phyloP scores from a whole-genome alignment of 306 rosid species.

The Alnus glutinosa region DNA sequence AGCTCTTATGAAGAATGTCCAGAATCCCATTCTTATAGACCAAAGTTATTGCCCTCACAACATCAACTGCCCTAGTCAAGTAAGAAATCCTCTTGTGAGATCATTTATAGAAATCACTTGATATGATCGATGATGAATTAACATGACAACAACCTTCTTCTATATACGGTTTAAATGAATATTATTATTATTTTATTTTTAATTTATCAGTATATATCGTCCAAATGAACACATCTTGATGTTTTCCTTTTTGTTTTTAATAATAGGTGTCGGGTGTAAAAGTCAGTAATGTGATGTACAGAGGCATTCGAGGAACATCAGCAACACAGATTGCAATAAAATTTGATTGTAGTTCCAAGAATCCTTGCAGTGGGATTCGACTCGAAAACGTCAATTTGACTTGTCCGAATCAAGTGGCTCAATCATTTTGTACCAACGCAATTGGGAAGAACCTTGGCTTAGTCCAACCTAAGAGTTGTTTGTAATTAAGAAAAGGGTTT shows the following conservation, averaged over 20 bases:
- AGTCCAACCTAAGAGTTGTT: constrained; percentile 49
- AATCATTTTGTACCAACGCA: constrained; percentile 45
- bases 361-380: constrained; percentile 43
- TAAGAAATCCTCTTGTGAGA: background rate
- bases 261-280: constrained; percentile 46
- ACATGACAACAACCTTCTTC: too few relatives aligned
- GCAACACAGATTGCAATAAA: constrained; percentile 54
- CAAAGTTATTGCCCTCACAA: constrained; percentile 53
- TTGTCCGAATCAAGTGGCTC: constrained; percentile 32
- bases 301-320: constrained; percentile 54
- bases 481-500: constrained; percentile 5
- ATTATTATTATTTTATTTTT: too few relatives aligned
- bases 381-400: constrained; percentile 47
- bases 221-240: background rate
- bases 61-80: constrained; percentile 41
- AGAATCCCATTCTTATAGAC: constrained; percentile 54
- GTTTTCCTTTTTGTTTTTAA: background rate
- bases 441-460: constrained; percentile 31
- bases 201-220: background rate
- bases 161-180: too few relatives aligned
- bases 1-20: constrained; percentile 44
- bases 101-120: too few relatives aligned
- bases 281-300: constrained; percentile 44
- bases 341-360: constrained; percentile 50
- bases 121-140: too few relatives aligned